Base-by-base conservation (phyloP, 192 early-diverging fungal species). In the Martensiomyces pterosporus region DNA sequence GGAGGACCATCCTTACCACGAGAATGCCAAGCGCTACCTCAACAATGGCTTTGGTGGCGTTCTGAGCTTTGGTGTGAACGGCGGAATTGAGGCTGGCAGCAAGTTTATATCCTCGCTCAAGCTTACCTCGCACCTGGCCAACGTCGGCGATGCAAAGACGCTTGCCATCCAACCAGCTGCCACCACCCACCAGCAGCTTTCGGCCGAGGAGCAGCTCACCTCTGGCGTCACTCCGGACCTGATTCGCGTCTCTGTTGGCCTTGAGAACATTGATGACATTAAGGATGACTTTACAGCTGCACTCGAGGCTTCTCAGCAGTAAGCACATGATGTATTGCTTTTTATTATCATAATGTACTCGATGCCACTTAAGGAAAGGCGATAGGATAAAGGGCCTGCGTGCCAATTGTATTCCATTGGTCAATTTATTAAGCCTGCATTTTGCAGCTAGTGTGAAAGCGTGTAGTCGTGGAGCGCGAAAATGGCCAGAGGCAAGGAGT, bases 121-220 rank as follows among this genome's bases (percentile, higher is more conserved):
- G 60, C 80, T 97, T 19, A 80, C 85, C 3, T 89, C 86, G n/a
- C 88, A 94, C 61, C 64, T 97, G 18, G 93, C 92, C 35, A 97
- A 97, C 48, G 89, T 97, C n/a, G 93, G 93, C 40, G 93, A 97
- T 68, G 81, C 88, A 8, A 82, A 88, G 59, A 94, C 91, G 6
- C 76, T 97, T 19, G 87, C 88, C 16, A 90, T 93, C 52, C 85
- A 91, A 46, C 88, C 93, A 9, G 74, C 86, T 16, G 61, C 79
- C 21, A 94, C 91, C 5, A 97, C 90, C 10, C 91, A 97, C 60
- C 87, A 88, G 59, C 93, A 93, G 68, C 69, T 96, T 35, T 79
- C 79, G 4, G 82, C 86, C 49, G 81, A 82, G 24, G 93, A 96
- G 70, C 89, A 92, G 60, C 21, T 55, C n/a, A 50, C 81, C 6